Percentiles rank a stretch among this genome's conserved stretches.
Evolutionary conservation across 768 basidiomycete species (phyloP).

Genomic region (Lenzites betulinus): DNA sequence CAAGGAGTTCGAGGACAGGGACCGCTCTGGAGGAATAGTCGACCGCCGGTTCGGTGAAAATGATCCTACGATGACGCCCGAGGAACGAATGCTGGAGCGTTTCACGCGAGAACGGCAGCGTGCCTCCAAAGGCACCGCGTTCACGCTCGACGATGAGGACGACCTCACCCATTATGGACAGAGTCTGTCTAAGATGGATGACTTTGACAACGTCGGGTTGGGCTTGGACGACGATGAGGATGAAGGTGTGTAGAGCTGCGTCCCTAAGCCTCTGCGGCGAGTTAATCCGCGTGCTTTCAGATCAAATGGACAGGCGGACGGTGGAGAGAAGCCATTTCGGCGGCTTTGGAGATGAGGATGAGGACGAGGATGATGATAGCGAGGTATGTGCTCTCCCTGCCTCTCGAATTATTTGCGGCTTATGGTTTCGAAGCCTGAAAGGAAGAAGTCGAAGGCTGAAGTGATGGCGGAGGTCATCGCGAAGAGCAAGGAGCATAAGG

Average conservation of each 20-base stretch:
- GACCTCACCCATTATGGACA: slow-evolving; percentile 92
- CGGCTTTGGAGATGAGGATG: slow-evolving; percentile 77
- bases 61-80: slow-evolving; percentile 87
- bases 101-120: slow-evolving; percentile 91
- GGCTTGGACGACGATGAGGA: slow-evolving; percentile 55
- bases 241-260: slow-evolving; percentile 32
- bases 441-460: slow-evolving; percentile 92
- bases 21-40: slow-evolving; percentile 83
- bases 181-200: slow-evolving; percentile 81
- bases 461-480: slow-evolving; percentile 98
- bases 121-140: slow-evolving; percentile 69
- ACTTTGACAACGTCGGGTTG: slow-evolving; percentile 75
- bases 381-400: slow-evolving; percentile 34
- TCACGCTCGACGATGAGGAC: slow-evolving; percentile 91
- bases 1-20: slow-evolving; percentile 83
- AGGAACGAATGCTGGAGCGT: slow-evolving; percentile 96
- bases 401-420: background rate
- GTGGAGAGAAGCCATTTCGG: slow-evolving; percentile 81
- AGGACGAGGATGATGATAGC: slow-evolving; percentile 54
- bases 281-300: slow-evolving; percentile 34
- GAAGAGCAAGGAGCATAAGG: slow-evolving; percentile 96
- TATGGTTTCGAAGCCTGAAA: slow-evolving; percentile 54
- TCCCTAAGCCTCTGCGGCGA: too few relatives aligned
- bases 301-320: slow-evolving; percentile 65
- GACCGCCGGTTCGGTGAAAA: slow-evolving; percentile 98